Conservation (phyloP, 2,329 filamentous ascomycete genomes). For the Coniella vitis region DNA sequence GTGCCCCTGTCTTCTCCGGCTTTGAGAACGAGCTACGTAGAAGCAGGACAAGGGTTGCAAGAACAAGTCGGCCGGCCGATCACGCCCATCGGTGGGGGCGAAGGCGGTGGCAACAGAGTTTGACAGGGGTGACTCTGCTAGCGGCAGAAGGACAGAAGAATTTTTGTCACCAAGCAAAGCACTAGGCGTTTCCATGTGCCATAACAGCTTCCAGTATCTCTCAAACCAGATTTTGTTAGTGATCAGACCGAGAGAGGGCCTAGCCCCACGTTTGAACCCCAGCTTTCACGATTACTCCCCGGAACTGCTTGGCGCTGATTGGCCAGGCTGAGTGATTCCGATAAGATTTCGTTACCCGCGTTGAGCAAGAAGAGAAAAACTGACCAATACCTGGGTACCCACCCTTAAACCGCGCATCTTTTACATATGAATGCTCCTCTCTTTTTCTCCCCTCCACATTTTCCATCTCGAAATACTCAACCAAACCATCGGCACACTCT, state of each 20-base stretch:
- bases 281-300: slow-evolving; percentile 1
- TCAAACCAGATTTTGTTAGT: background rate
- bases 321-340: slow-evolving; percentile 16
- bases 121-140: too few species aligned
- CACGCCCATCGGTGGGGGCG: background rate
- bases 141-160: too few species aligned
- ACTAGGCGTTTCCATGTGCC: too few species aligned
- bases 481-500: background rate
- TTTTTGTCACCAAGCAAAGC: too few species aligned
- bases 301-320: slow-evolving; percentile 6
- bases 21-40: too few species aligned
- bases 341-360: slow-evolving; percentile 21
- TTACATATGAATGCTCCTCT: background rate
- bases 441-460: slow-evolving; percentile 1
- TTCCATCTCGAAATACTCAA: background rate
- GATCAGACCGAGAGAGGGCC: background rate
- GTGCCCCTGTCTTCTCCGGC: too few species aligned
- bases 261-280: background rate
- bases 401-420: slow-evolving; percentile 9
- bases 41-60: background rate
- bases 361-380: slow-evolving; percentile 2
- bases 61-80: background rate
- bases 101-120: too few species aligned
- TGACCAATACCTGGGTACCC: background rate
- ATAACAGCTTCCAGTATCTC: background rate